A percentile compares a stretch with the other conserved stretches of the same genome.
Conservation (phyloP, 768 basidiomycete species). For the Chalciporus chontae region DNA sequence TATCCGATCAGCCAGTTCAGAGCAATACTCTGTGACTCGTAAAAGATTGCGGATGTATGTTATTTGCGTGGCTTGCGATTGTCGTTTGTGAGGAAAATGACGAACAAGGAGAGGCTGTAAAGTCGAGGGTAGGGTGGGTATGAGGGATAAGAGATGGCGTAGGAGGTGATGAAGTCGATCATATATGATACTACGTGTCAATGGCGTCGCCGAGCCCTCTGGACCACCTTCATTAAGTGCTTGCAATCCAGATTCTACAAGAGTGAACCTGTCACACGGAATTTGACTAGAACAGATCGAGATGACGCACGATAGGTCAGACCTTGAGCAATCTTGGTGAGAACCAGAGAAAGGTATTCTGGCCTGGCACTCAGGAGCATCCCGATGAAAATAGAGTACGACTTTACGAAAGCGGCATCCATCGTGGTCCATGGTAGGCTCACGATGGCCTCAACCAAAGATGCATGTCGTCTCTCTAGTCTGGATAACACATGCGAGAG, state of each 20-base stretch:
- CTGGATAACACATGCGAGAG: slow-evolving; percentile 91
- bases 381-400: slow-evolving; percentile 85
- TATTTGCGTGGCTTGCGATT: slow-evolving; percentile 71
- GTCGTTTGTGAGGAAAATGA: slow-evolving; percentile 92
- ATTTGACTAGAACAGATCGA: background rate
- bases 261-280: slow-evolving; percentile 5
- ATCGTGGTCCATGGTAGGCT: slow-evolving; percentile 91
- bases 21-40: slow-evolving; percentile 79
- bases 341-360: slow-evolving; percentile 84
- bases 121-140: slow-evolving; percentile 88
- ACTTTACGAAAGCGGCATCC: slow-evolving; percentile 79
- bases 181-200: slow-evolving; percentile 82
- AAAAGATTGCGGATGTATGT: slow-evolving; percentile 92
- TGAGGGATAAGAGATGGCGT: slow-evolving; percentile 80
- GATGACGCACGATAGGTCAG: slow-evolving; percentile 80
- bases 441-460: slow-evolving; percentile 83
- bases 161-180: slow-evolving; percentile 84
- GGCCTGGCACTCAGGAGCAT: slow-evolving; percentile 90
- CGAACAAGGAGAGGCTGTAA: slow-evolving; percentile 80
- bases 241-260: slow-evolving; percentile 67
- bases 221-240: slow-evolving; percentile 54
- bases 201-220: slow-evolving; percentile 61
- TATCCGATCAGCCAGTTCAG: slow-evolving; percentile 80
- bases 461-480: slow-evolving; percentile 73
- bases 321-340: slow-evolving; percentile 77